A percentile compares a stretch with the other conserved stretches of the same genome.
These are phyloP conservation scores for Diplogelasinospora grovesii DNA, from an alignment of 495 filamentous ascomycete genomes.

Conservation along the genomic window DNA sequence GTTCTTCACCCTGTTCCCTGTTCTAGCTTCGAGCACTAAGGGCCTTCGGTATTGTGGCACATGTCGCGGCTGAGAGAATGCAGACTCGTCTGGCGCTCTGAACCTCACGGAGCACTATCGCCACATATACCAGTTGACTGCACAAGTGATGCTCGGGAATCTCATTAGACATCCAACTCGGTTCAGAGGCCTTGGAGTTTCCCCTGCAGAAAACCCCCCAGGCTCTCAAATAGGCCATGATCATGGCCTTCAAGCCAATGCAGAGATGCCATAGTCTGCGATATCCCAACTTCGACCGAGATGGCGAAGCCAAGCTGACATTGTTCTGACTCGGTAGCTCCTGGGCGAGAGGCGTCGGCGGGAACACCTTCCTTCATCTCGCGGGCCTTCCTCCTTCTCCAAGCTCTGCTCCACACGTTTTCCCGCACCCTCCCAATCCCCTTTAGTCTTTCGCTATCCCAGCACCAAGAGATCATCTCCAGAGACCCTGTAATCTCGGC, in stretches of 20 bases:
- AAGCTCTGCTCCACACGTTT: constrained; percentile 48
- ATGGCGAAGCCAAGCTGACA: constrained; percentile 23
- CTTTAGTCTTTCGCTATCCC: constrained; percentile 24
- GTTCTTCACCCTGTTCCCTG: too few species aligned
- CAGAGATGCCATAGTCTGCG: constrained; percentile 37
- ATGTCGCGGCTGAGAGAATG: too few species aligned
- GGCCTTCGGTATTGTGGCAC: too few species aligned
- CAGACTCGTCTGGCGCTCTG: too few species aligned
- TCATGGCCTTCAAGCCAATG: constrained; percentile 76
- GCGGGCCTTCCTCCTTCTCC: constrained; percentile 30
- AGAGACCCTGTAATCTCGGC: constrained; percentile 32
- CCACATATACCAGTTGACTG: too few species aligned
- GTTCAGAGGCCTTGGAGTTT: constrained; percentile 18
- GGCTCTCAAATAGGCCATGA: constrained; percentile 75
- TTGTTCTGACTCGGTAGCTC: constrained; percentile 3
- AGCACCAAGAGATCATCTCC: constrained; percentile 52
- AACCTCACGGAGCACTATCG: too few species aligned
- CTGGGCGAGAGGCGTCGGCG: constrained; percentile 3
- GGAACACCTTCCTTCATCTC: constrained; percentile 11
- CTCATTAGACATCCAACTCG: too few species aligned
- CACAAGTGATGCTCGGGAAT: too few species aligned
- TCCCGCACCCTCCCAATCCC: constrained; percentile 33
- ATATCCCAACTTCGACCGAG: constrained; percentile 10
- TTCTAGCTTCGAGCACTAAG: too few species aligned
- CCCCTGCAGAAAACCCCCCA: constrained; percentile 63